These are phyloP conservation scores for Diaporthe helianthi DNA, from an alignment of 2,329 filamentous ascomycete species.

Conservation along the genomic window DNA sequence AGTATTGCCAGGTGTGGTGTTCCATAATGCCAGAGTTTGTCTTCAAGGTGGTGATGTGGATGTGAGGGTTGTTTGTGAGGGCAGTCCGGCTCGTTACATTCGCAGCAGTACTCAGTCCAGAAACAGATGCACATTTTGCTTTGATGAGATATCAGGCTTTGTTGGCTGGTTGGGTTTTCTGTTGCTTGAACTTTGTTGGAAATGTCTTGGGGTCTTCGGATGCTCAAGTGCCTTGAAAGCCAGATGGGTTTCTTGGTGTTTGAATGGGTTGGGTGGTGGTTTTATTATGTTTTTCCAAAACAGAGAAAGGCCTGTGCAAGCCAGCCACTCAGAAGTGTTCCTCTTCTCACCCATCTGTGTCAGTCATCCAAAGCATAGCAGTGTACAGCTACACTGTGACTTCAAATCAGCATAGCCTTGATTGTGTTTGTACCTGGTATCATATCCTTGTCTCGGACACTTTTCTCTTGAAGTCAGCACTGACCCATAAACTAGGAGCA, in stretches of 20 bases:
- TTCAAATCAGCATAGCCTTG: too few species aligned
- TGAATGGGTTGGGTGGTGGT: neutral
- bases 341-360: neutral
- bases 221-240: too few species aligned
- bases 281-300: too few species aligned
- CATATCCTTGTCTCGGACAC: neutral
- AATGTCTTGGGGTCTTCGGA: neutral
- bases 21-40: slow-evolving; percentile 11
- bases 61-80: neutral
- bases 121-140: slow-evolving; percentile 30
- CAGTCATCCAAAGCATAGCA: neutral
- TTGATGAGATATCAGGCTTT: neutral
- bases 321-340: neutral
- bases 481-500: neutral
- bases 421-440: neutral
- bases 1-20: slow-evolving; percentile 25
- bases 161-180: neutral
- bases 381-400: neutral
- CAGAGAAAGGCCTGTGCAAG: too few species aligned
- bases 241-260: neutral
- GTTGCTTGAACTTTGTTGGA: neutral
- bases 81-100: slow-evolving; percentile 6
- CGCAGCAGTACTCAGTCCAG: slow-evolving; percentile 19
- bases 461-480: neutral
- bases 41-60: neutral